Conservation (phyloP, 331 rosid species). For the Erythrophleum ivorense region DNA sequence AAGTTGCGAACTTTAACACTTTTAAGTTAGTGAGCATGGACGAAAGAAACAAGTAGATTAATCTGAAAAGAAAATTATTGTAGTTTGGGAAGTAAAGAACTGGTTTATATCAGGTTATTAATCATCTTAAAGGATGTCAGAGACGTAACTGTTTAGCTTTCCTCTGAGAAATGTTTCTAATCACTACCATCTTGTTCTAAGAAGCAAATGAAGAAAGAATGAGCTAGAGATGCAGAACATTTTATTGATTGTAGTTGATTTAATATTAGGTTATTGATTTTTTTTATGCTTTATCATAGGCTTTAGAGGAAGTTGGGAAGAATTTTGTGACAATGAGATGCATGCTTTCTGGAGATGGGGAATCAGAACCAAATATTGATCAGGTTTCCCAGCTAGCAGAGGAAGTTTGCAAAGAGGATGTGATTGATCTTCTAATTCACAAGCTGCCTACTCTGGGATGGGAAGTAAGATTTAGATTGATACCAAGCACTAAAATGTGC, state of each 20-base stretch:
- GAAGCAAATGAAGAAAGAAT: conserved; percentile 33
- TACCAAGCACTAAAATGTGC: conserved; percentile 27
- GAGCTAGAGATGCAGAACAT: background rate
- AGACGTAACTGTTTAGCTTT: conserved; percentile 12
- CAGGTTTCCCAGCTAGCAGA: conserved; percentile 78
- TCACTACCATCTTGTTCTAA: conserved; percentile 25
- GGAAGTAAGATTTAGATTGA: conserved; percentile 77
- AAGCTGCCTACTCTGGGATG: conserved; percentile 87
- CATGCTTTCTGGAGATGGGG: conserved; percentile 90
- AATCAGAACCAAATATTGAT: conserved; percentile 82
- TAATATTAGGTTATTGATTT: conserved; percentile 31
- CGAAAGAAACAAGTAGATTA: conserved; percentile 1
- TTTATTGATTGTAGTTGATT: conserved; percentile 12
- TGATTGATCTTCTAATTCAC: conserved; percentile 75
- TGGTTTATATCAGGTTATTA: conserved; percentile 10
- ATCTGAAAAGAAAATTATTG: conserved; percentile 15
- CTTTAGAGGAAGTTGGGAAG: conserved; percentile 93
- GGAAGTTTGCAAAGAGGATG: conserved; percentile 91
- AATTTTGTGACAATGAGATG: conserved; percentile 79
- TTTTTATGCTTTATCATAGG: conserved; percentile 52
- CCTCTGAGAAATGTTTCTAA: conserved; percentile 8
- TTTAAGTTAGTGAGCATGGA: conserved; percentile 10
- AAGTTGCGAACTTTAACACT: background rate
- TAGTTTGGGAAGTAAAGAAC: conserved; percentile 1
- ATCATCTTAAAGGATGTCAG: conserved; percentile 22